Base-by-base conservation (phyloP, 2,329 filamentous ascomycete genomes). In the Zymoseptoria ardabiliae region DNA sequence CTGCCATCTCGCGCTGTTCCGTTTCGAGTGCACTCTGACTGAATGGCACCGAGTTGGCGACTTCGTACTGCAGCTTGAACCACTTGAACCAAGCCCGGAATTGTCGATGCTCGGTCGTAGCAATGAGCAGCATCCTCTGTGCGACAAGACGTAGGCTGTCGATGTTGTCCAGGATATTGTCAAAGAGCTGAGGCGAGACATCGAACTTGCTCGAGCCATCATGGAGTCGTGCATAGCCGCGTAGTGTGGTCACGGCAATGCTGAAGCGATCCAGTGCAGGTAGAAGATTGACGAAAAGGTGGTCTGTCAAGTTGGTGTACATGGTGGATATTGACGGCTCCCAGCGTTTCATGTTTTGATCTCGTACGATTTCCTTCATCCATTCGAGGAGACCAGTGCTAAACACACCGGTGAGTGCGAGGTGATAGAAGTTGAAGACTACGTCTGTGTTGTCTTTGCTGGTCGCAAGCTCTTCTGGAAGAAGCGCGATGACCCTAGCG, bases 261-360 rank as follows among this genome's bases (percentile, higher is more conserved):
- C 84, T 83, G 65, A 89, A 88, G 56, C 93, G 85, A 67, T 97
- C 91, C 1, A 97, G 79, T 0, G 90, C 91, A 0, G 94, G 94
- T 2, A 97, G 80, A 55, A 97, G 85, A 71, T 95, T 92, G 70
- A 96, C 88, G 69, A 96, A 92, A 0, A 91, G 80, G 11, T 97
- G 80, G 56, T 84, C 83, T 54, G 91, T 84, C 9, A 97, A 81
- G 57, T 85, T 87, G 61, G 90, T 86, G 20, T 97, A 86, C 0
- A 91, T 90, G 3, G 85, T 84, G 1, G 84, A 81, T 2, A 95
- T 88, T 5, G 89, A 87, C 69, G 93, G 95, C 63, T 97, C 92
- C 94, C 94, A 99, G 54, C 94, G 82, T 74, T 96, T 97, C 68
- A 96, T 90, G 49, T 67, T 66, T 2, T 61, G 63, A 21, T 71